These are phyloP conservation scores for Ascocoryne sarcoides DNA, from an alignment of 2,329 filamentous ascomycete species.

Conservation along the genomic window DNA sequence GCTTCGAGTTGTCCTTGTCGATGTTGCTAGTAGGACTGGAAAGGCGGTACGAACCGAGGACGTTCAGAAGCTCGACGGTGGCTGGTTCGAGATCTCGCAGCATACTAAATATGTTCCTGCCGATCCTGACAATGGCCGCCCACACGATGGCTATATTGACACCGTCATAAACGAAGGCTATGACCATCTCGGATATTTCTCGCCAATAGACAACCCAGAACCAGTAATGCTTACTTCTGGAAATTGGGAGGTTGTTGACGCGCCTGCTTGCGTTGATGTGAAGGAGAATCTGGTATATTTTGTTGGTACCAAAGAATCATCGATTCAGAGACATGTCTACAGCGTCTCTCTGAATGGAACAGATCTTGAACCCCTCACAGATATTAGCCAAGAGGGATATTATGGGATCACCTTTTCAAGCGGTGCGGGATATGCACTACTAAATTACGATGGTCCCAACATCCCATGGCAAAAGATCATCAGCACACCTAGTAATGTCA, in stretches of 20 bases:
- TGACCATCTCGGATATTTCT: constrained; percentile 90
- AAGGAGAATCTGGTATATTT: constrained; percentile 87
- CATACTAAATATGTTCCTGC: constrained; percentile 80
- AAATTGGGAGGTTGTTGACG: constrained; percentile 83
- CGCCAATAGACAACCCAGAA: constrained; percentile 72
- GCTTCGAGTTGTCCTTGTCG: constrained; percentile 79
- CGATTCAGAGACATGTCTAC: constrained; percentile 87
- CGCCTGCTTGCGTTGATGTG: constrained; percentile 76
- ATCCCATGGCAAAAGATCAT: constrained; percentile 89
- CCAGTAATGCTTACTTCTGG: constrained; percentile 82
- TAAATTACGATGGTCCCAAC: constrained; percentile 74
- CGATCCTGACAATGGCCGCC: constrained; percentile 65
- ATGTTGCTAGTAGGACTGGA: constrained; percentile 64
- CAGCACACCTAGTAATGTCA: constrained; percentile 63
- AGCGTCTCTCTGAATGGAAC: constrained; percentile 77
- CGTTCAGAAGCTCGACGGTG: constrained; percentile 78
- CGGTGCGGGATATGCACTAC: constrained; percentile 71
- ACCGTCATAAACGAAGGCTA: constrained; percentile 78
- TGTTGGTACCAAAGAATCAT: constrained; percentile 73
- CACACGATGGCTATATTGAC: constrained; percentile 86
- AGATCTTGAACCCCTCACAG: constrained; percentile 62
- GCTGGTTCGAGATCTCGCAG: constrained; percentile 94
- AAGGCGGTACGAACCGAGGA: constrained; percentile 73
- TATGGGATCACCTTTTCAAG: constrained; percentile 79
- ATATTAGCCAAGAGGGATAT: constrained; percentile 65